phyloP scores from a whole-genome alignment of 768 basidiomycete species.

The Kwoniella europaea region DNA sequence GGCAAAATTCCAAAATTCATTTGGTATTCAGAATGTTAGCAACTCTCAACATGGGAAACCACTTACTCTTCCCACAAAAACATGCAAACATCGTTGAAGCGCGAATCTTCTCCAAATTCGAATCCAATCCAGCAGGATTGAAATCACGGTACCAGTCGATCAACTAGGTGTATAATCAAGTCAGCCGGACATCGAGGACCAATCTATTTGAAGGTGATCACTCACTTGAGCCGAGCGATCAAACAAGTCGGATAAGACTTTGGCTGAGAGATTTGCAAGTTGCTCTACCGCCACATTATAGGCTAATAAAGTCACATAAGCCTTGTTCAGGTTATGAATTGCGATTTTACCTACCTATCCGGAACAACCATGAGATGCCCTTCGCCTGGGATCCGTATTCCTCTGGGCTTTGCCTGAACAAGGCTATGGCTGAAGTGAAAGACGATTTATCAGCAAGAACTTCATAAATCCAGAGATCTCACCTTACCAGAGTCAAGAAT shows the following conservation, averaged over 20 bases:
- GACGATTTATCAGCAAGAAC: background rate
- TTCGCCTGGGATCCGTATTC: background rate
- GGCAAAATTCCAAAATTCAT: background rate
- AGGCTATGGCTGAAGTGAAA: background rate
- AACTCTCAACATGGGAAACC: no score
- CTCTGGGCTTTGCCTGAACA: background rate
- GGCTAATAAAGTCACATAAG: background rate
- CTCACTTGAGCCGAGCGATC: slow-evolving; percentile 10
- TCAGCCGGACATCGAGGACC: background rate
- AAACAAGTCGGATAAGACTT: slow-evolving; percentile 12
- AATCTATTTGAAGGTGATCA: background rate
- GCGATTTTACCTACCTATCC: background rate
- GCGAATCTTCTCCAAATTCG: background rate
- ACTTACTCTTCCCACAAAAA: slow-evolving; percentile 16
- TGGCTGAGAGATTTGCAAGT: background rate
- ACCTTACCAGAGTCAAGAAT: background rate
- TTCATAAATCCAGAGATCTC: background rate
- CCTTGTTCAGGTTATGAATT: no score
- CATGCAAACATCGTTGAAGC: slow-evolving; percentile 20
- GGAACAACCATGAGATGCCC: slow-evolving; percentile 9
- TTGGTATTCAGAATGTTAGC: no score
- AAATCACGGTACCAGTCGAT: background rate
- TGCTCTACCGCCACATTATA: slow-evolving; percentile 4
- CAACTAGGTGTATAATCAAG: background rate
- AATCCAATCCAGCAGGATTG: background rate